phyloP scores from a whole-genome alignment of 1,284 basidiomycete species.

The Ustilago lituana region DNA sequence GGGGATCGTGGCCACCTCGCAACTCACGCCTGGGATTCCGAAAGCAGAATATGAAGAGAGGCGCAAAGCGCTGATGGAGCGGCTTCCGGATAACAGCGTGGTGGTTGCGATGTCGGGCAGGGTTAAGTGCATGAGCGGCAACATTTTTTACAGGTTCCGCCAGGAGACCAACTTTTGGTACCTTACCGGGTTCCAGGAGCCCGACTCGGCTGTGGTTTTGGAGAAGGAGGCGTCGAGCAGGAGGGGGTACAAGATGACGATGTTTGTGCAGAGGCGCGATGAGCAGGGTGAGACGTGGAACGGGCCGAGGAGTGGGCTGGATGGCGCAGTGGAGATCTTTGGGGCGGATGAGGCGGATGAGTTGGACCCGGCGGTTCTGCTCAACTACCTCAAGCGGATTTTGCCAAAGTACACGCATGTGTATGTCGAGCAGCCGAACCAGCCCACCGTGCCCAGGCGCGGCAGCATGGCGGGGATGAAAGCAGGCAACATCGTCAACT shows the following conservation, averaged over 20 bases:
- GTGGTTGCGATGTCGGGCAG: conserved; percentile 84
- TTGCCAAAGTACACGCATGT: conserved; percentile 54
- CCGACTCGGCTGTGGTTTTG: conserved; percentile 82
- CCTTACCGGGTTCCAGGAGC: conserved; percentile 83
- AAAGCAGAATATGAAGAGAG: conserved; percentile 83
- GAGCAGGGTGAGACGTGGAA: conserved; percentile 88
- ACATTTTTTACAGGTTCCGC: conserved; percentile 76
- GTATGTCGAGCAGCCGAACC: conserved; percentile 60
- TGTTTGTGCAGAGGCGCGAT: conserved; percentile 83
- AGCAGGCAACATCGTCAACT: conserved; percentile 57
- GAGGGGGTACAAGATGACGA: conserved; percentile 84
- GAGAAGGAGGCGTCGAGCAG: conserved; percentile 68
- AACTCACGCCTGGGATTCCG: conserved; percentile 87
- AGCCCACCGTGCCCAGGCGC: conserved; percentile 53
- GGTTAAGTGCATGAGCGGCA: conserved; percentile 78
- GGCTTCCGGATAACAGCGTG: conserved; percentile 78
- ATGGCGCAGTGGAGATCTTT: conserved; percentile 62
- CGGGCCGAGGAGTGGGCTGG: conserved; percentile 74
- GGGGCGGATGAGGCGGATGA: conserved; percentile 61
- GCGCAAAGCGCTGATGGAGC: conserved; percentile 78
- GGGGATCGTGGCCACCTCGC: conserved; percentile 65
- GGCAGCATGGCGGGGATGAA: conserved; percentile 15
- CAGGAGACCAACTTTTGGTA: conserved; percentile 71
- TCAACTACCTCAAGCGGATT: conserved; percentile 52
- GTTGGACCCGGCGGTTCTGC: conserved; percentile 54